Percentiles rank a stretch among this genome's conserved stretches.
These are phyloP conservation scores for Talaromyces sp. DNA, from an alignment of 2,329 filamentous ascomycete genomes.

Conservation along the genomic window DNA sequence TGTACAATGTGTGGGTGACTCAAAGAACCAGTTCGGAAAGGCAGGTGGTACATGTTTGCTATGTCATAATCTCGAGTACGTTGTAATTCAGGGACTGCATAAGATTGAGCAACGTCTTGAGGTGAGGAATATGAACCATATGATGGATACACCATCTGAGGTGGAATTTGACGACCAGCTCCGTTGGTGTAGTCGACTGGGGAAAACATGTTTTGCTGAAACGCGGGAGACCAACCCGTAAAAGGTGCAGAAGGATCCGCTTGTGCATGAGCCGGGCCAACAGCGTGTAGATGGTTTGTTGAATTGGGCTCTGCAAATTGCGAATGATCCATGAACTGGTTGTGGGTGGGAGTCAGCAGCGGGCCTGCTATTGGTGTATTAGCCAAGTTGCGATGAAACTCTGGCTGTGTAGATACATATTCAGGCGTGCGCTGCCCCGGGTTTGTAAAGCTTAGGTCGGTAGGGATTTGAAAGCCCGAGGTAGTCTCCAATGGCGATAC, in stretches of 20 bases:
- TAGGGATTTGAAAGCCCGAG: slow-evolving; percentile 30
- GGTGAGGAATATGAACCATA: slow-evolving; percentile 28
- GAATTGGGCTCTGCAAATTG: slow-evolving; percentile 26
- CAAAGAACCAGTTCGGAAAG: slow-evolving; percentile 34
- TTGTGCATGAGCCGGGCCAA: slow-evolving; percentile 23
- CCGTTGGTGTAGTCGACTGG: slow-evolving; percentile 30
- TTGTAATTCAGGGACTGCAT: slow-evolving; percentile 17
- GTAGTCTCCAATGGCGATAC: slow-evolving; percentile 24
- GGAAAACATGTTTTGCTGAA: slow-evolving; percentile 34
- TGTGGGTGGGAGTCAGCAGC: slow-evolving; percentile 32
- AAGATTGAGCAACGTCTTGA: slow-evolving; percentile 9
- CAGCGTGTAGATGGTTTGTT: slow-evolving; percentile 23
- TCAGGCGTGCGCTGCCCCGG: slow-evolving; percentile 24
- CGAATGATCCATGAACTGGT: slow-evolving; percentile 27
- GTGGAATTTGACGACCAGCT: slow-evolving; percentile 26
- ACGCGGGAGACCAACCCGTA: slow-evolving; percentile 32
- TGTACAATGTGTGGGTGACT: slow-evolving; percentile 27
- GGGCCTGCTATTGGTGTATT: slow-evolving; percentile 27
- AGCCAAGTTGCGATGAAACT: slow-evolving; percentile 27
- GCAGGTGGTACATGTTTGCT: slow-evolving; percentile 13
- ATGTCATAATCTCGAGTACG: slow-evolving; percentile 10
- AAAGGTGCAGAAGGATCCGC: slow-evolving; percentile 24
- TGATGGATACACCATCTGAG: slow-evolving; percentile 29
- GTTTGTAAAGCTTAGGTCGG: slow-evolving; percentile 30
- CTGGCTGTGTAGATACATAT: slow-evolving; percentile 17